phyloP scores from a whole-genome alignment of 2,329 filamentous ascomycete genomes.

The Botrytis fabae region DNA sequence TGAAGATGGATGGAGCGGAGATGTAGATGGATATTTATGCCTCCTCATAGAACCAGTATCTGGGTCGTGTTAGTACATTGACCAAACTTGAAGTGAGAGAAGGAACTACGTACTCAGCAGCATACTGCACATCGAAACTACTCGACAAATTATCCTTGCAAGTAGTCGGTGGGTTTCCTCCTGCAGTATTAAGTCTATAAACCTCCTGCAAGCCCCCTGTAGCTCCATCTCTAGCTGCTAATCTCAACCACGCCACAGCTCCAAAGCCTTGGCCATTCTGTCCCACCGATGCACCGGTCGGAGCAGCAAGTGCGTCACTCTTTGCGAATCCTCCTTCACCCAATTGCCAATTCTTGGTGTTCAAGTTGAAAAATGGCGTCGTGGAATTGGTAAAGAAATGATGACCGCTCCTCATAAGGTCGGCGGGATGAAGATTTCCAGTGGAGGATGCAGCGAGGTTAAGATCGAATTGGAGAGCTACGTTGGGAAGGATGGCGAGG shows the following conservation, averaged over 20 bases:
- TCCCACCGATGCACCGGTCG: constrained; percentile 59
- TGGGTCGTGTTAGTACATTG: constrained; percentile 24
- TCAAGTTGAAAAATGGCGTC: constrained; percentile 79
- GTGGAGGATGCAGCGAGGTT: constrained; percentile 38
- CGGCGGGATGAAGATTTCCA: constrained; percentile 51
- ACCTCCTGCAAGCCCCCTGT: constrained; percentile 69
- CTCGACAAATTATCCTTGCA: constrained; percentile 63
- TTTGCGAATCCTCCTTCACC: constrained; percentile 65
- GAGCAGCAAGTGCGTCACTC: constrained; percentile 61
- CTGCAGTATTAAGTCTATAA: constrained; percentile 82
- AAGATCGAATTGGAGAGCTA: constrained; percentile 68
- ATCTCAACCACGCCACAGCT: constrained; percentile 79
- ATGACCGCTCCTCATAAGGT: constrained; percentile 67
- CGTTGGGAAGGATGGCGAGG: constrained; percentile 61
- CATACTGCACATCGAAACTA: constrained; percentile 74
- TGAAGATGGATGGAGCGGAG: not conserved
- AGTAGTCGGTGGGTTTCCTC: constrained; percentile 71
- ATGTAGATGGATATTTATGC: not conserved
- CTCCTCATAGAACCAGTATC: constrained; percentile 39
- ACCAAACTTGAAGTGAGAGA: not conserved
- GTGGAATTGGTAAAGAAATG: constrained; percentile 76
- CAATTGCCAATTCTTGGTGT: constrained; percentile 54
- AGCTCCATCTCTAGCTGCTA: constrained; percentile 56
- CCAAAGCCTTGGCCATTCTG: constrained; percentile 57
- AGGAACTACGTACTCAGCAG: constrained; percentile 72